These are phyloP conservation scores for Kalaharituber pfeilii DNA, from an alignment of 2,329 filamentous ascomycete species.

Conservation along the genomic window DNA sequence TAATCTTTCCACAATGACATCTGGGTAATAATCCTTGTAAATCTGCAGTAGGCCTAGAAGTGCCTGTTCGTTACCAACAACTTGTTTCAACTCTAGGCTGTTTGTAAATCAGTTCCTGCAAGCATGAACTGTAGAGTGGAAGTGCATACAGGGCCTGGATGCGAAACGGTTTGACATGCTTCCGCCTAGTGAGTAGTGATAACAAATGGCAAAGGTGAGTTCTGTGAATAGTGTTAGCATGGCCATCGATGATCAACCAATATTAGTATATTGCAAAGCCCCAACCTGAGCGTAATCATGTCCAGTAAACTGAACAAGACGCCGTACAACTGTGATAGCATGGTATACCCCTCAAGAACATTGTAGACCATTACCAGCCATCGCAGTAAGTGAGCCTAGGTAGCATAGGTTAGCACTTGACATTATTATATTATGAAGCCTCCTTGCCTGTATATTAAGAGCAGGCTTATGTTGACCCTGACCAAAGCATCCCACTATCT, in stretches of 20 bases:
- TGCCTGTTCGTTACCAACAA: constrained; percentile 51
- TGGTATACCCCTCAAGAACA: constrained; percentile 43
- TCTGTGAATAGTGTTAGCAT: constrained; percentile 25
- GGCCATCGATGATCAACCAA: constrained; percentile 9
- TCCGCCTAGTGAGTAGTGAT: constrained; percentile 59
- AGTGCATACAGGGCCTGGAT: constrained; percentile 52
- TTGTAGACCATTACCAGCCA: constrained; percentile 68
- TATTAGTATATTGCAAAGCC: not conserved
- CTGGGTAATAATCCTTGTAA: constrained; percentile 84
- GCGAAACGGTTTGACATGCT: constrained; percentile 66
- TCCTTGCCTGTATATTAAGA: constrained; percentile 34
- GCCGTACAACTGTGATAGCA: constrained; percentile 53
- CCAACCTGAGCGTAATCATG: constrained; percentile 54
- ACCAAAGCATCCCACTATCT: constrained; percentile 55
- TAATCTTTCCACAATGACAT: constrained; percentile 52
- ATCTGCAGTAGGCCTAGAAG: constrained; percentile 58
- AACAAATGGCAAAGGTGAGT: constrained; percentile 57
- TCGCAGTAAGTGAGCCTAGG: constrained; percentile 50
- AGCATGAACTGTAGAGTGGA: not conserved
- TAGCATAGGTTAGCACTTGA: not conserved
- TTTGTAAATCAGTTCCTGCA: not conserved
- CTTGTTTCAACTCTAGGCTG: constrained; percentile 26
- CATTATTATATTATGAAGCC: constrained; percentile 2
- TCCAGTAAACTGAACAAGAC: constrained; percentile 69
- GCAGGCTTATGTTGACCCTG: constrained; percentile 61